Base-by-base conservation (phyloP, 768 basidiomycete genomes). In the Tylopilus rubrobrunneus region DNA sequence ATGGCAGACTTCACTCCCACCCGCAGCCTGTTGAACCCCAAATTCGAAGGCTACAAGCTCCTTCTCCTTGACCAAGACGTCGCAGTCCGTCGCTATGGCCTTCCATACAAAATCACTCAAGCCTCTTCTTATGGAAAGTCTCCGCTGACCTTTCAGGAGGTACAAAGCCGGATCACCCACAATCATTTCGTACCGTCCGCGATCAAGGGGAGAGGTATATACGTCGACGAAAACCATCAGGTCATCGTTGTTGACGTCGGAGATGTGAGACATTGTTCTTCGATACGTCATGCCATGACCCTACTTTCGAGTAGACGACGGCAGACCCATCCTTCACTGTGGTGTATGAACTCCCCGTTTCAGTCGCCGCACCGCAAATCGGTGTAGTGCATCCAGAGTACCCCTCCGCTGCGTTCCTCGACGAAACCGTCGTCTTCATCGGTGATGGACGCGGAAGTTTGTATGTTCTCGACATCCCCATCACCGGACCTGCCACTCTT, bases 41-140 rank as follows among this genome's bases (percentile, higher is more conserved):
- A 86, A 59, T 94, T 94, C 53, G 91, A 94, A 58, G 88, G 87
- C 2, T 93, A 94, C 67, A 89, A 81, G 59, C 76, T 94, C 27
- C 77, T 84, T 56, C 71, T 82, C 4, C 73, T 89, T 33, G 66
- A 75, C 11, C 83, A 85, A 58, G 80, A 84, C n/a, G 72, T 79
- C 8, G 76, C 87, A 5, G 68, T 70, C 19, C 76, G 78, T 17
- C 76, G 80, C 25, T 79, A 78, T 65, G 67, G 68, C 9, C 78
- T 91, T 31, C 64, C 68, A 25, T 68, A 72, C 56, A 71, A 55
- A 65, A 79, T 61, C 64, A 79, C 74, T 60, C 80, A 74, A 75
- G 71, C 74, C 8, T 82, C 85, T 37, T 71, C 79, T 10, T 84
- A 87, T 4, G 81, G 81, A 8, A 78, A 74, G 52, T 73, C 79